Conservation (phyloP, 129 eudicot species). For the Tagetes patula region DNA sequence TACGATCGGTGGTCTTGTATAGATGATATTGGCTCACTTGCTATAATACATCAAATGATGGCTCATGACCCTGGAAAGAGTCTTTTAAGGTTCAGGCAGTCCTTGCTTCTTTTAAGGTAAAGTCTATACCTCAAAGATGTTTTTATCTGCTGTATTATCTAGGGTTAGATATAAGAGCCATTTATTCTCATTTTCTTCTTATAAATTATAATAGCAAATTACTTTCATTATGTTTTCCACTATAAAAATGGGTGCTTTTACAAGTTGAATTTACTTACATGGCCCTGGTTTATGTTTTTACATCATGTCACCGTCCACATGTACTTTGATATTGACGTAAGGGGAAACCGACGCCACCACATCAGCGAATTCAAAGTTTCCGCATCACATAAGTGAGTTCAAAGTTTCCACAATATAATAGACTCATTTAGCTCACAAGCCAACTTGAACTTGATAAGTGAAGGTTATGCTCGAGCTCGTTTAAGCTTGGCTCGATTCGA, state of each 20-base stretch:
- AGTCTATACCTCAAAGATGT: conserved; percentile 5
- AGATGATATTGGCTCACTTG: conserved; percentile 76
- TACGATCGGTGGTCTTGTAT: conserved; percentile 81
- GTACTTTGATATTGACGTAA: neutral
- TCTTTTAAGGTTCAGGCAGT: conserved; percentile 65
- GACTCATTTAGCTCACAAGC: no score
- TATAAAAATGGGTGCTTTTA: neutral
- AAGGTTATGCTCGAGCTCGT: no score
- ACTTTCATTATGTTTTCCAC: neutral
- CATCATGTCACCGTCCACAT: neutral
- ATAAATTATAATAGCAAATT: neutral
- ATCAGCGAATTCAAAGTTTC: neutral
- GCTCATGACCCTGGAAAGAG: conserved; percentile 62
- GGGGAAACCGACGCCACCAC: neutral
- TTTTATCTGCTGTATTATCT: neutral
- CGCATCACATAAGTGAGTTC: no score
- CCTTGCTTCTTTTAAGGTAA: conserved; percentile 68
- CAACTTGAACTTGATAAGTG: no score
- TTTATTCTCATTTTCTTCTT: neutral
- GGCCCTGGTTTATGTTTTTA: neutral
- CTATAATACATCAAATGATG: conserved; percentile 71
- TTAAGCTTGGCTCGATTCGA: no score
- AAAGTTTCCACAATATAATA: no score
- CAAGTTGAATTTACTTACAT: neutral
- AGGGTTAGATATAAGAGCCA: neutral